A percentile compares a stretch with the other conserved stretches of the same genome.
Evolutionary conservation across 2,329 filamentous ascomycete species (phyloP).

Genomic region (Aspergillus jensenii): DNA sequence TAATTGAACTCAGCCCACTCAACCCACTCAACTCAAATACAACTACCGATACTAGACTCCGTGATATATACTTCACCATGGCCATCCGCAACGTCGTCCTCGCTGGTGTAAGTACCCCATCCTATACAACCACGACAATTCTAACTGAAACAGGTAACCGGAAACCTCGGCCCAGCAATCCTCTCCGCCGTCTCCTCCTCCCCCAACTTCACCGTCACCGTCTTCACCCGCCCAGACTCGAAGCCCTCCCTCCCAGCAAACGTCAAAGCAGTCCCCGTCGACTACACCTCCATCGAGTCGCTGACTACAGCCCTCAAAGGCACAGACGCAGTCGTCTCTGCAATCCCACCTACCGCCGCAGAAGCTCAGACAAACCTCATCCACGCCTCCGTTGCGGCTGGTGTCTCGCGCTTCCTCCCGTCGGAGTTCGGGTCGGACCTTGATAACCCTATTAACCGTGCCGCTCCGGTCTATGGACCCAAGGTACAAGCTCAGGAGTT

Average conservation of each 20-base stretch:
- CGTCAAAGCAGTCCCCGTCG: conserved; percentile 21
- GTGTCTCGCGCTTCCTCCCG: conserved; percentile 21
- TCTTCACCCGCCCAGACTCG: conserved; percentile 23
- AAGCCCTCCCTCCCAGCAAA: conserved; percentile 2
- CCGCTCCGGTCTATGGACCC: conserved; percentile 31
- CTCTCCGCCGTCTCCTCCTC: conserved; percentile 26
- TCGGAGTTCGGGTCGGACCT: conserved; percentile 39
- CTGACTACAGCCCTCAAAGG: conserved; percentile 26
- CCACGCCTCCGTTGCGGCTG: conserved; percentile 10
- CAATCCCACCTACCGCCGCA: conserved; percentile 10
- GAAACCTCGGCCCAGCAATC: conserved; percentile 29
- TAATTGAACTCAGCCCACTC: no score
- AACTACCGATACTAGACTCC: neutral
- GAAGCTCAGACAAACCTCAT: conserved; percentile 8
- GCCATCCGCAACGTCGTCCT: conserved; percentile 1
- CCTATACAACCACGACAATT: neutral
- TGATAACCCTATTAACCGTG: conserved; percentile 19
- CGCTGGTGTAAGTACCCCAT: neutral
- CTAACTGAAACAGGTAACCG: conserved; percentile 20
- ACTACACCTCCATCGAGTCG: conserved; percentile 27
- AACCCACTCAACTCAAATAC: neutral
- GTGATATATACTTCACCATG: neutral
- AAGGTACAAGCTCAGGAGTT: conserved; percentile 32
- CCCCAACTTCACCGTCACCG: conserved; percentile 25
- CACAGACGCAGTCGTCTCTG: conserved; percentile 30